phyloP scores from a whole-genome alignment of 768 basidiomycete genomes.

The Suillus fuscotomentosus region DNA sequence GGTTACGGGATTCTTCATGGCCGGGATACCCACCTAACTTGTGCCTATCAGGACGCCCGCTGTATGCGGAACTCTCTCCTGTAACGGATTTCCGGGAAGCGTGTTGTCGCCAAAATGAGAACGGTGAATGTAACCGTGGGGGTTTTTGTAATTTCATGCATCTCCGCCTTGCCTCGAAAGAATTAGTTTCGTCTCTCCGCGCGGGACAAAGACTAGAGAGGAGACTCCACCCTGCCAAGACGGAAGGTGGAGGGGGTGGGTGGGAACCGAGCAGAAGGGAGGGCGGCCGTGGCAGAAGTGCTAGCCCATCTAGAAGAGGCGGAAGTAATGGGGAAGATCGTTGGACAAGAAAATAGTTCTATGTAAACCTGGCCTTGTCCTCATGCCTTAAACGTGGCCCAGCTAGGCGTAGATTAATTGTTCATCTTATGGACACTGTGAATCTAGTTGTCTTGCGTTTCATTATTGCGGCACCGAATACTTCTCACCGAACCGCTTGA shows the following conservation, averaged over 20 bases:
- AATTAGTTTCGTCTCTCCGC: slow-evolving; percentile 74
- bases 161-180: slow-evolving; percentile 81
- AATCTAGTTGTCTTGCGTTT: not conserved
- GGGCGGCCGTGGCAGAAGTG: slow-evolving; percentile 65
- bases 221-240: slow-evolving; percentile 66
- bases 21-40: slow-evolving; percentile 6
- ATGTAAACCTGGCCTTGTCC: not conserved
- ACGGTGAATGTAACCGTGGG: slow-evolving; percentile 96
- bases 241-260: slow-evolving; percentile 66
- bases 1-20: slow-evolving; percentile 5
- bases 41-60: slow-evolving; percentile 66
- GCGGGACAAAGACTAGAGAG: slow-evolving; percentile 85
- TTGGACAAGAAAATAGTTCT: slow-evolving; percentile 59
- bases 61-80: slow-evolving; percentile 96
- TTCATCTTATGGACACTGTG: not conserved
- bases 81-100: slow-evolving; percentile 99
- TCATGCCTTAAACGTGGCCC: not conserved
- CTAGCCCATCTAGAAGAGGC: slow-evolving; percentile 64
- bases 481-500: not conserved
- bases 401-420: slow-evolving; percentile 1
- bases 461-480: not conserved
- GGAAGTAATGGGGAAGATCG: slow-evolving; percentile 72
- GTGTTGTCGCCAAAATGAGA: slow-evolving; percentile 98
- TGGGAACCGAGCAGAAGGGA: slow-evolving; percentile 82
- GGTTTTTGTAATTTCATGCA: slow-evolving; percentile 99